Conservation (phyloP, 2,329 filamentous ascomycete genomes). For the Penicillium oxalicum region DNA sequence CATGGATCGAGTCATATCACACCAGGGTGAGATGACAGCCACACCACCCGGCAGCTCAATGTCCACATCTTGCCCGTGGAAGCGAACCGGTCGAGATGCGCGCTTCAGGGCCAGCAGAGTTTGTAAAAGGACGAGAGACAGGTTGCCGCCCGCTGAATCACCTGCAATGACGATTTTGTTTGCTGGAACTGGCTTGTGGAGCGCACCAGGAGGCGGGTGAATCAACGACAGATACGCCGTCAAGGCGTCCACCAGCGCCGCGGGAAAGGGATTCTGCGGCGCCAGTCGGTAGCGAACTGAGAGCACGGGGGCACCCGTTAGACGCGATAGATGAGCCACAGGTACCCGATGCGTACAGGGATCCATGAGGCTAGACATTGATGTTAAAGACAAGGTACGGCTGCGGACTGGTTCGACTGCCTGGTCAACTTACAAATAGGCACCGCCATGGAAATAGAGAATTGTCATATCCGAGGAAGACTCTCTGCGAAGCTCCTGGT, state of each 20-base stretch:
- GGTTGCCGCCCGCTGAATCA: conserved; percentile 43
- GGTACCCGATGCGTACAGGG: conserved; percentile 38
- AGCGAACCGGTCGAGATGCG: conserved; percentile 29
- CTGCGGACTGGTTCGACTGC: too few relatives aligned
- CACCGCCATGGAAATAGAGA: conserved; percentile 45
- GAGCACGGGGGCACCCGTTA: conserved; percentile 36
- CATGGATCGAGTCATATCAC: conserved; percentile 39
- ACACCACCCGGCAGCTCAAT: conserved; percentile 40
- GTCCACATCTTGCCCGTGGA: conserved; percentile 37
- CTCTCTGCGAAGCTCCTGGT: conserved; percentile 35
- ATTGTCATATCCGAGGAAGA: conserved; percentile 38
- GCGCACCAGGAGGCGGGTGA: conserved; percentile 38
- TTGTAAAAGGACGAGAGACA: conserved; percentile 38
- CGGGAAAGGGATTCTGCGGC: conserved; percentile 44
- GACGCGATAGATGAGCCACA: conserved; percentile 35
- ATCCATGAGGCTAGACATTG: conserved; percentile 36
- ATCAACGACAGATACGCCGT: conserved; percentile 44
- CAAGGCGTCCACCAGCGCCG: conserved; percentile 43
- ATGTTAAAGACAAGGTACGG: not conserved
- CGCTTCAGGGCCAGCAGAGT: conserved; percentile 39
- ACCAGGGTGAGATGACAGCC: conserved; percentile 38
- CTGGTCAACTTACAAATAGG: conserved; percentile 36
- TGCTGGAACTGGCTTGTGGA: conserved; percentile 39
- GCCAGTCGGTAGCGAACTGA: conserved; percentile 45
- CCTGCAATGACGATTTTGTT: conserved; percentile 43